Conservation (phyloP, 2,329 filamentous ascomycete genomes). For the Cytospora mali region DNA sequence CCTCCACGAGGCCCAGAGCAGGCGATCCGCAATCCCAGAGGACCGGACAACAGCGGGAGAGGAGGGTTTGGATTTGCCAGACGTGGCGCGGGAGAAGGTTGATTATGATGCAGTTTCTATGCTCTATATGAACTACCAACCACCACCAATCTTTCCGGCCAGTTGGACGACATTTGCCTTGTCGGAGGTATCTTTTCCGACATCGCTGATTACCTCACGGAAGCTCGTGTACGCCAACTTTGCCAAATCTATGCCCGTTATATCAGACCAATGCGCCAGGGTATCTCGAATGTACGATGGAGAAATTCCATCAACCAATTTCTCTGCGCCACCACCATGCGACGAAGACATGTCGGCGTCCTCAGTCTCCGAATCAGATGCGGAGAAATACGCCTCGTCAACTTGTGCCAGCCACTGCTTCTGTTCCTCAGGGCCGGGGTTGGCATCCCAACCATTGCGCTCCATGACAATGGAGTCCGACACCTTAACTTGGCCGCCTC, state of each 20-base stretch:
- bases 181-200: slow-evolving; percentile 76
- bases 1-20: slow-evolving; percentile 62
- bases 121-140: slow-evolving; percentile 67
- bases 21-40: slow-evolving; percentile 72
- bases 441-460: slow-evolving; percentile 50
- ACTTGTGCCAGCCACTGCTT: slow-evolving; percentile 82
- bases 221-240: slow-evolving; percentile 84
- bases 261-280: slow-evolving; percentile 73
- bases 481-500: slow-evolving; percentile 91
- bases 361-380: slow-evolving; percentile 54
- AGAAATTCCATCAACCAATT: slow-evolving; percentile 67
- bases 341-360: slow-evolving; percentile 32
- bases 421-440: slow-evolving; percentile 75
- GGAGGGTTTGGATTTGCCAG: slow-evolving; percentile 77
- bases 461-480: slow-evolving; percentile 70
- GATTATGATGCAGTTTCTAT: slow-evolving; percentile 37
- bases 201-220: slow-evolving; percentile 90
- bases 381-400: slow-evolving; percentile 89
- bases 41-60: slow-evolving; percentile 75
- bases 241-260: slow-evolving; percentile 70
- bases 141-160: slow-evolving; percentile 87
- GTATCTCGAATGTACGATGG: slow-evolving; percentile 66
- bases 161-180: slow-evolving; percentile 84
- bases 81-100: slow-evolving; percentile 59
- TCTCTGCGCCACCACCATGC: slow-evolving; percentile 35